A percentile compares a stretch with the other conserved stretches of the same genome.
phyloP scores from a whole-genome alignment of 1,284 basidiomycete species.

The Tranzscheliella williamsii region DNA sequence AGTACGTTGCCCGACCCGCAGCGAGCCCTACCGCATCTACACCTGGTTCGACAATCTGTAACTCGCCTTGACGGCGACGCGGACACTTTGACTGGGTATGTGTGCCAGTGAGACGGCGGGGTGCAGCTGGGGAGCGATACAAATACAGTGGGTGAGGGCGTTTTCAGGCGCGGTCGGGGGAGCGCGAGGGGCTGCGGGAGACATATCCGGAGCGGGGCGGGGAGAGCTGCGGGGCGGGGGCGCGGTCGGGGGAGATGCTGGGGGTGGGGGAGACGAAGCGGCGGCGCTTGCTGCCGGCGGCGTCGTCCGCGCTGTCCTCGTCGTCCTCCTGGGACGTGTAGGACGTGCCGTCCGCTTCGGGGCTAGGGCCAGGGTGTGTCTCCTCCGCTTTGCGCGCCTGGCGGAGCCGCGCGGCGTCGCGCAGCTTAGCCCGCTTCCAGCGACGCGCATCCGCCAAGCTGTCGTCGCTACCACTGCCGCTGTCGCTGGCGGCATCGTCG shows the following conservation, averaged over 20 bases:
- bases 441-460: slow-evolving; percentile 9
- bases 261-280: not conserved
- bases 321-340: slow-evolving; percentile 57
- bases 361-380: not conserved
- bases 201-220: not conserved
- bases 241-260: not conserved
- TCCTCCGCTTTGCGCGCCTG: not conserved
- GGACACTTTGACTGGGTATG: not conserved
- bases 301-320: slow-evolving; percentile 49
- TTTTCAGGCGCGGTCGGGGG: not conserved
- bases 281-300: not conserved
- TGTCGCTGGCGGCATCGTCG: slow-evolving; percentile 5
- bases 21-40: no score
- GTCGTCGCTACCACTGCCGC: slow-evolving; percentile 9
- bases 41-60: no score
- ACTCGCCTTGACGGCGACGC: not conserved
- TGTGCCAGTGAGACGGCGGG: no score
- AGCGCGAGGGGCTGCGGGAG: not conserved
- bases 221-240: no score
- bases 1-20: no score
- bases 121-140: no score
- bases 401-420: slow-evolving; percentile 5
- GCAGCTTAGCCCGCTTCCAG: slow-evolving; percentile 18
- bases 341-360: slow-evolving; percentile 12
- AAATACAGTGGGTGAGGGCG: not conserved